Evolutionary conservation across 352 stramenopile species (phyloP), one percentile per base, ranked within the genome.

Genomic region (Plasmopara halstedii): DNA sequence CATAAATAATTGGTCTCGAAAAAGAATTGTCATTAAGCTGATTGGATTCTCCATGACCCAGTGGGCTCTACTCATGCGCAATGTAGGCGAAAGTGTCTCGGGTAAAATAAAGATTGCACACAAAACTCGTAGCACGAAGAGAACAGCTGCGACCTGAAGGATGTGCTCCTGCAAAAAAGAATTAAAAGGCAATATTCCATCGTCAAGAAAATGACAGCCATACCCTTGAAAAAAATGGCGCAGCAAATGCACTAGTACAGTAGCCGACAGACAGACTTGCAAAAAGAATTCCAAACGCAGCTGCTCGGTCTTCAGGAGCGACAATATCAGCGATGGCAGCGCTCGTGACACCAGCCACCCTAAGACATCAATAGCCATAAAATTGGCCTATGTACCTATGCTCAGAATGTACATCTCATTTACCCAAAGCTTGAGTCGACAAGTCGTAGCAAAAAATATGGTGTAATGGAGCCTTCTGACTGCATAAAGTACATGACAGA

Each of bases 401-500:
- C n/a, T n/a, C n/a, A n/a, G n/a, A n/a, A n/a, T n/a, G n/a, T n/a
- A 23, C 21, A 27, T 31, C 10, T 34, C 18, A 14, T 53, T 34
- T 58, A 88, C 73, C 70, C 64, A 40, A 86, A 82, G 15, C 72
- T 64, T 5, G 55, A 70, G 47, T 29, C 64, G 11, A 84, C 47
- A 25, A 87, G 73, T 7, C 57, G 67, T 2, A 86, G 53, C 11
- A 72, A 21, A 22, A 83, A 87, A 42, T 80, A 89, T 15, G 76
- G 68, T 20, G 45, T 62, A 27, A 89, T 87, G 27, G 72, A 65
- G 0, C 76, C 73, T 21, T 44, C 44, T 6, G 61, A 66, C 37
- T 83, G 49, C 46, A 69, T 69, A 36, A 89, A 89, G 38, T 73
- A 80, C 52, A 89, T 80, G 46, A 87, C 56, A 6, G 78, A 64